Conservation (phyloP, 1,284 basidiomycete species). For the Uromyces viciae-fabae region DNA sequence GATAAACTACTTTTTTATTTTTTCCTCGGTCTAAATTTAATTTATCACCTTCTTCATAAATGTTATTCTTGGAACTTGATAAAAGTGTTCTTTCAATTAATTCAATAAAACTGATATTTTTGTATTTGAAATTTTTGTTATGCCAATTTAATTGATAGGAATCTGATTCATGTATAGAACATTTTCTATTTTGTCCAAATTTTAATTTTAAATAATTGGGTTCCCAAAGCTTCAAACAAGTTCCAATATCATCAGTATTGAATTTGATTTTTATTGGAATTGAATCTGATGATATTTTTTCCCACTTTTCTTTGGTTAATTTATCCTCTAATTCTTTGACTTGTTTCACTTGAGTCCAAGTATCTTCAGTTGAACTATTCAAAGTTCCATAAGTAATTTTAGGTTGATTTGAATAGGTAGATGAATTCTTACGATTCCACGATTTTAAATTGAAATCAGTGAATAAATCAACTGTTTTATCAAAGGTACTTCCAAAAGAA, state of each 20-base stretch:
- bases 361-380: slow-evolving; percentile 15
- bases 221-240: slow-evolving; percentile 32
- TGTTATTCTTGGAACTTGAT: not conserved
- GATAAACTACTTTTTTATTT: slow-evolving; percentile 22
- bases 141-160: slow-evolving; percentile 32
- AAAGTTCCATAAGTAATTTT: slow-evolving; percentile 18
- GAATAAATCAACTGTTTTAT: slow-evolving; percentile 13
- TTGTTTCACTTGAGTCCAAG: slow-evolving; percentile 23
- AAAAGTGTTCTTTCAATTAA: slow-evolving; percentile 17
- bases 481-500: slow-evolving; percentile 41
- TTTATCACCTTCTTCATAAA: too few relatives aligned
- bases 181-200: slow-evolving; percentile 21
- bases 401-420: not conserved
- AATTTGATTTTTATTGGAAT: slow-evolving; percentile 20
- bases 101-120: slow-evolving; percentile 30
- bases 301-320: slow-evolving; percentile 3
- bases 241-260: slow-evolving; percentile 19
- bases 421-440: not conserved
- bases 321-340: not conserved
- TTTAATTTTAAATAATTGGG: slow-evolving; percentile 28
- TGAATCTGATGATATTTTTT: not conserved
- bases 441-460: not conserved
- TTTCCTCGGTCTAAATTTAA: too few relatives aligned
- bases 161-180: slow-evolving; percentile 40
- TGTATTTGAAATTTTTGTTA: slow-evolving; percentile 42